These are phyloP conservation scores for Acacia acuminata DNA, from an alignment of 306 rosid species.

Conservation along the genomic window DNA sequence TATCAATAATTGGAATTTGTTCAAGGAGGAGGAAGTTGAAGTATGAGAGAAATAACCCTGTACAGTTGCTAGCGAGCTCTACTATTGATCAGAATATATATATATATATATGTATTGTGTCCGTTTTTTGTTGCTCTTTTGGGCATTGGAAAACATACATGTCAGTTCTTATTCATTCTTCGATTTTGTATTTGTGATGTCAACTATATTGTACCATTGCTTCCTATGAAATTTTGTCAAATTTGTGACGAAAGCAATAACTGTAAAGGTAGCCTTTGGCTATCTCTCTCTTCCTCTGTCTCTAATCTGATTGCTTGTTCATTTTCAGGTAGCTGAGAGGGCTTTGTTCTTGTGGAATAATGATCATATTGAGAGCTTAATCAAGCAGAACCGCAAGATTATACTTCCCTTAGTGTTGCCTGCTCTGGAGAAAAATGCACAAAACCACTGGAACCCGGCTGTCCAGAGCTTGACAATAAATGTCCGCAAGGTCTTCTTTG, in stretches of 20 bases:
- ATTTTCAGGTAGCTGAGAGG: slow-evolving; percentile 92
- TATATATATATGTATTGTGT: background rate
- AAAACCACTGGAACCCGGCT: slow-evolving; percentile 91
- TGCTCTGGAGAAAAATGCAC: slow-evolving; percentile 72
- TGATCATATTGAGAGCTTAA: slow-evolving; percentile 74
- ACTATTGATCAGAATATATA: background rate
- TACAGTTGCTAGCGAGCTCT: background rate
- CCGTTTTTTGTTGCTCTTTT: background rate
- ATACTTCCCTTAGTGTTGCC: slow-evolving; percentile 90
- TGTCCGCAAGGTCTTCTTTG: slow-evolving; percentile 82
- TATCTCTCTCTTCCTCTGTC: background rate
- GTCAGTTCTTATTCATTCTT: slow-evolving; percentile 1
- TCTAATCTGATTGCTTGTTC: slow-evolving; percentile 15
- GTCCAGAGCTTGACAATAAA: slow-evolving; percentile 87
- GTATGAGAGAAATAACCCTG: background rate
- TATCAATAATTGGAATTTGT: background rate
- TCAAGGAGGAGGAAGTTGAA: slow-evolving; percentile 2
- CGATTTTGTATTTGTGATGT: background rate
- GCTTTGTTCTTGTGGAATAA: slow-evolving; percentile 96
- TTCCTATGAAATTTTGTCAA: background rate
- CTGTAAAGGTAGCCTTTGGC: background rate
- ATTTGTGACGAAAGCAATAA: slow-evolving; percentile 22
- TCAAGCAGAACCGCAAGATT: slow-evolving; percentile 73
- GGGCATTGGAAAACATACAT: background rate
- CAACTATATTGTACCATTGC: background rate